Conservation (phyloP, 108 stramenopile genomes). For the Cyclotella choctawhatcheeana region DNA sequence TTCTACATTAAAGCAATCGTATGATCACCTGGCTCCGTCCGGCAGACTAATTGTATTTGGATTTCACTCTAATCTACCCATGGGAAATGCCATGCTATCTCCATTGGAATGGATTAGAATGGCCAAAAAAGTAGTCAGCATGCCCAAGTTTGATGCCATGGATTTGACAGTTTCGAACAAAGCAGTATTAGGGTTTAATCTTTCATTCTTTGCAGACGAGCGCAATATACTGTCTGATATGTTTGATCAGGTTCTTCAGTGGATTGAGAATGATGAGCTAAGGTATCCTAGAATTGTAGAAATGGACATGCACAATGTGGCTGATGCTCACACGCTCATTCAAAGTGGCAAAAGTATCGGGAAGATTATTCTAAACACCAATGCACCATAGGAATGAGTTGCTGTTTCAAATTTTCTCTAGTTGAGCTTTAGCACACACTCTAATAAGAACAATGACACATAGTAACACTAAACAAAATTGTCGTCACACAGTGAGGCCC, state of each 20-base stretch:
- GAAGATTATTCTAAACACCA: constrained; percentile 76
- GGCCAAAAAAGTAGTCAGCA: constrained; percentile 59
- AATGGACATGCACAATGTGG: constrained; percentile 71
- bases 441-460: too few species aligned
- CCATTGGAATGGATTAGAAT: constrained; percentile 85
- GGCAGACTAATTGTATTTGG: constrained; percentile 88
- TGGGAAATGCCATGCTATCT: constrained; percentile 68
- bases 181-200: constrained; percentile 84
- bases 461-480: too few species aligned
- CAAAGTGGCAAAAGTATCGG: constrained; percentile 85
- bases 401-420: too few species aligned
- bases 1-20: constrained; percentile 79
- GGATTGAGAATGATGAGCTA: constrained; percentile 65
- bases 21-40: constrained; percentile 75
- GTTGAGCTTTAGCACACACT: too few species aligned
- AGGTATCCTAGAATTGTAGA: constrained; percentile 61
- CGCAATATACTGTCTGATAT: constrained; percentile 63
- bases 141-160: constrained; percentile 92
- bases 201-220: constrained; percentile 90
- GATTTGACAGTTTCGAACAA: constrained; percentile 72
- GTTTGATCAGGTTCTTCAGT: constrained; percentile 75
- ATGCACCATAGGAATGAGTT: too few species aligned
- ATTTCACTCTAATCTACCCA: constrained; percentile 88
- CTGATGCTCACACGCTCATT: constrained; percentile 74
- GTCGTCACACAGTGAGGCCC: too few species aligned